Evolutionary conservation across 1,284 basidiomycete species (phyloP), one percentile per base, ranked within the genome.

Genomic region (Porodaedalea pini): DNA sequence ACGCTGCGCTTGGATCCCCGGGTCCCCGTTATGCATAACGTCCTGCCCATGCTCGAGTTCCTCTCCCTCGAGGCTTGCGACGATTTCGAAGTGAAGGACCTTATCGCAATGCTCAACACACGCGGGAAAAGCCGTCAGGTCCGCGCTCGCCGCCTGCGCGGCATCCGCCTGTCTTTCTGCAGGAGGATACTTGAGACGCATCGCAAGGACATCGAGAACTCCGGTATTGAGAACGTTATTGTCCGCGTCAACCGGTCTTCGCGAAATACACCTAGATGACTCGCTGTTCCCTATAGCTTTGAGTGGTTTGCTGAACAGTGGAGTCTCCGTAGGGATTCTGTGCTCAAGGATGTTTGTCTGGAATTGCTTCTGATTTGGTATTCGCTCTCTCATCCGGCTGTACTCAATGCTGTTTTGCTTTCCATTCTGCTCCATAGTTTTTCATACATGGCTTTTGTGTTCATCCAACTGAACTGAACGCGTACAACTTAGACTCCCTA

Each of bases 31-130:
- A 48, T 32, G 37, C n/a, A 51, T n/a, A 57, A 57, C 29, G 31
- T 57, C 2, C 36, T 60, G 2, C 59, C 59, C 1, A 37, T 43
- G 48, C 59, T 61, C 13, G 59, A 61, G 39, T 61, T 61, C 41
- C 56, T 61, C 25, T 61, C 59, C 15, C 45, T 61, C 19, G 59
- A 61, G 43, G 56, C 59, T 3, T 61, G 59, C 23, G 59, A 61
- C 37, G 56, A 61, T 31, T 57, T 61, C 45, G 56, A 61, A 15
- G 55, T 54, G 43, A 41, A 43, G 21, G 59, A 61, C 25, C 48
- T 61, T 11, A 43, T 57, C 0, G 2, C 44, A 1, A 61, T 61
- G 59, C 56, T 61, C 13, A 39, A 54, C 13, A 57, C 55, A 7
- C 39, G 59, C 13, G 56, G 45, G 19, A 50, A 47, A 25, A 21